These are phyloP conservation scores for Licmophora abbreviata DNA, from an alignment of 108 stramenopile species.

Conservation along the genomic window DNA sequence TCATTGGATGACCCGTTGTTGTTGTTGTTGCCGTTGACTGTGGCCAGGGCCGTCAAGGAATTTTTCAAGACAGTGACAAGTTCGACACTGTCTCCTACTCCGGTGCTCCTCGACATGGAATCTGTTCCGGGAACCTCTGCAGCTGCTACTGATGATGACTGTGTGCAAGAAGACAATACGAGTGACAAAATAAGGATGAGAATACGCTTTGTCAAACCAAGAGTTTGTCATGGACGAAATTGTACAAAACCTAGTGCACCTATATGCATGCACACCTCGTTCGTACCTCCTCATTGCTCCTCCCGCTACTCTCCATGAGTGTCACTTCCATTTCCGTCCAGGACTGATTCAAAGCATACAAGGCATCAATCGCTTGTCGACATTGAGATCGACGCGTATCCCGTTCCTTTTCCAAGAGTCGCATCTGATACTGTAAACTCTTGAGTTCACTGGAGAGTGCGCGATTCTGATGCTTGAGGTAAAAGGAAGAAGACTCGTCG, in stretches of 20 bases:
- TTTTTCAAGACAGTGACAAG: constrained; percentile 16
- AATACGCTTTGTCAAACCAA: not conserved
- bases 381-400: constrained; percentile 55
- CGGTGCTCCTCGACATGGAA: constrained; percentile 22
- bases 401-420: constrained; percentile 54
- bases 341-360: constrained; percentile 27
- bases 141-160: constrained; percentile 1
- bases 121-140: not conserved
- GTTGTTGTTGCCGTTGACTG: not conserved
- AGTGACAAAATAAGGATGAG: no score
- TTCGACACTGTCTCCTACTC: constrained; percentile 30
- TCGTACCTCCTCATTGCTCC: constrained; percentile 18
- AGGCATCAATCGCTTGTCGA: constrained; percentile 24
- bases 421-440: constrained; percentile 38
- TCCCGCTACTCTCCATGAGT: constrained; percentile 23
- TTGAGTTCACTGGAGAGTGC: constrained; percentile 67
- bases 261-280: no score
- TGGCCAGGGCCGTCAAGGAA: constrained; percentile 7
- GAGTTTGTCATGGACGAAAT: not conserved
- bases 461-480: constrained; percentile 68
- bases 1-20: not conserved
- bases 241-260: constrained; percentile 3
- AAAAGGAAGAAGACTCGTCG: constrained; percentile 43
- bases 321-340: constrained; percentile 45
- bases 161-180: no score